Conservation (phyloP, 2,329 filamentous ascomycete species). For the Sporothrix luriei region DNA sequence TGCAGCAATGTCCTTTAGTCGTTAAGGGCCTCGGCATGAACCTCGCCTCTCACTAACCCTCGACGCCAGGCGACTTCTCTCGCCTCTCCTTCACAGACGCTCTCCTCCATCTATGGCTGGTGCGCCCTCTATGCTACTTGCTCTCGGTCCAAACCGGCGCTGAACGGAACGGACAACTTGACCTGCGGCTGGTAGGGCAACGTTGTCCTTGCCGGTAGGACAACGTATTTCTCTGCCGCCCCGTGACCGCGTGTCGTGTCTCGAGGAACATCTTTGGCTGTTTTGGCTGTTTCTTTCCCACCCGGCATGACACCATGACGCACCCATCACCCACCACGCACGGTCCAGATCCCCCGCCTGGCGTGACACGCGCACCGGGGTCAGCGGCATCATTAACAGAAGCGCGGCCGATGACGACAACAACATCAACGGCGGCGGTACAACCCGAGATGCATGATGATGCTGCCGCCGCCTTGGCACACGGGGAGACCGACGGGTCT, state of each 20-base stretch:
- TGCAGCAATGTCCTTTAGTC: not conserved
- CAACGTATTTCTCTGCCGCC: not conserved
- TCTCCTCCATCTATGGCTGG: not conserved
- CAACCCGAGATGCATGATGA: not conserved
- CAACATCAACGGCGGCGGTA: not conserved
- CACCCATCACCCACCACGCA: constrained; percentile 3
- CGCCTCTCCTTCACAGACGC: not conserved
- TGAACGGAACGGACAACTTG: not conserved
- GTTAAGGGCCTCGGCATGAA: not conserved
- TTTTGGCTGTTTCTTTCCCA: constrained; percentile 30
- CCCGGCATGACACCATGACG: constrained; percentile 32
- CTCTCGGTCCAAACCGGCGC: not conserved
- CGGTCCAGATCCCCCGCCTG: constrained; percentile 1
- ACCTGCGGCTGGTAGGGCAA: not conserved
- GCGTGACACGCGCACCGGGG: not conserved
- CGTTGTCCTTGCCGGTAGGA: not conserved
- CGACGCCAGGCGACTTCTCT: constrained; percentile 3
- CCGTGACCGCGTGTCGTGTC: not conserved
- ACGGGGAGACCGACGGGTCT: not conserved
- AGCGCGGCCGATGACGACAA: too few relatives aligned
- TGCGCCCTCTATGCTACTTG: constrained; percentile 1
- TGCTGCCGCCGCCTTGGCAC: constrained; percentile 1
- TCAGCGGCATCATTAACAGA: not conserved
- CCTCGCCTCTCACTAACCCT: not conserved
- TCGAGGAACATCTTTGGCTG: constrained; percentile 29